phyloP scores from a whole-genome alignment of 1,139 yeast genomes.

The Candida tropicalis region DNA sequence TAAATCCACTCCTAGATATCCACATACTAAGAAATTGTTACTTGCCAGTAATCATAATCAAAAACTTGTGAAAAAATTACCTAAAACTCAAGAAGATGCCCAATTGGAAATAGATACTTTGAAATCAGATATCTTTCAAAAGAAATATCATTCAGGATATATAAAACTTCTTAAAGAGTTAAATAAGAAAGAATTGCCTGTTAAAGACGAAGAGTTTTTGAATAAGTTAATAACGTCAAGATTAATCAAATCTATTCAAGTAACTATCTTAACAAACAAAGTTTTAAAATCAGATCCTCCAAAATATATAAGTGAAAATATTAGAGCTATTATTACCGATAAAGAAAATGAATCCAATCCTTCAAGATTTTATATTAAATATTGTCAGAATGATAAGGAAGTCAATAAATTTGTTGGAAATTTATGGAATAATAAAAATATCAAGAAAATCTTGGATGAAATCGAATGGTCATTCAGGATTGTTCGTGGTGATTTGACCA shows the following conservation, averaged over 20 bases:
- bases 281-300: conserved; percentile 36
- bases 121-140: conserved; percentile 47
- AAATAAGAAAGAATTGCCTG: conserved; percentile 22
- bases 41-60: conserved; percentile 46
- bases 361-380: conserved; percentile 48
- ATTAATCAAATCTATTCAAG: conserved; percentile 32
- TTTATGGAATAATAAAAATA: conserved; percentile 58
- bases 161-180: conserved; percentile 45
- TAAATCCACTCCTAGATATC: conserved; percentile 51
- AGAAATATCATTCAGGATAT: conserved; percentile 52
- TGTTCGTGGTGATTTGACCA: conserved; percentile 60
- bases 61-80: conserved; percentile 46
- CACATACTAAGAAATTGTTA: conserved; percentile 52
- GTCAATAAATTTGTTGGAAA: conserved; percentile 54
- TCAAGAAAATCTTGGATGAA: conserved; percentile 48
- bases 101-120: conserved; percentile 43
- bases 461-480: conserved; percentile 61
- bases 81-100: conserved; percentile 45
- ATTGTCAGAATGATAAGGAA: conserved; percentile 44
- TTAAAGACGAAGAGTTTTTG: conserved; percentile 22
- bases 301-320: conserved; percentile 29
- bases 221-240: conserved; percentile 35
- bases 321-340: conserved; percentile 26
- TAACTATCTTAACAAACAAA: conserved; percentile 26
- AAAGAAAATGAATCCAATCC: conserved; percentile 43